Evolutionary conservation across 1,139 yeast species (phyloP).

Genomic region (Lodderomyces orthopsilosis): DNA sequence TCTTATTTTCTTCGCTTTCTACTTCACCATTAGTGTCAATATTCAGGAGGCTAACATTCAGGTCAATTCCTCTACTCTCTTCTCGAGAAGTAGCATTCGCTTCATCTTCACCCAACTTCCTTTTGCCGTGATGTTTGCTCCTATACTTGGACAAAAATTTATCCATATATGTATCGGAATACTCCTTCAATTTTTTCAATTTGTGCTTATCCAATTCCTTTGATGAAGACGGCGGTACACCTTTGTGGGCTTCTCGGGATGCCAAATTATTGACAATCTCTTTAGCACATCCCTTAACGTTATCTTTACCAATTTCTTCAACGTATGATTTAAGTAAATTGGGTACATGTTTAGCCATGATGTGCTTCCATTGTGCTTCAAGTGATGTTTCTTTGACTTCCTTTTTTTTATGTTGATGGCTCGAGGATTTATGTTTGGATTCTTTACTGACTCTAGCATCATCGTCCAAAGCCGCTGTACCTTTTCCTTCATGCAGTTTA

Average conservation of each 20-base stretch:
- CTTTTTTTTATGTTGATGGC: neutral
- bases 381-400: constrained; percentile 5
- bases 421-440: neutral
- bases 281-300: constrained; percentile 72
- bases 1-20: neutral
- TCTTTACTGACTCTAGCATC: neutral
- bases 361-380: constrained; percentile 54
- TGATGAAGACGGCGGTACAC: constrained; percentile 44
- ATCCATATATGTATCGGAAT: constrained; percentile 67
- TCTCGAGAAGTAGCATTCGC: neutral
- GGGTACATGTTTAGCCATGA: constrained; percentile 77
- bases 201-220: constrained; percentile 60
- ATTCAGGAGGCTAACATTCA: too few relatives aligned
- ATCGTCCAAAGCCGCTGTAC: neutral
- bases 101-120: constrained; percentile 6
- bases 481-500: constrained; percentile 4
- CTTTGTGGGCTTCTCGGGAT: constrained; percentile 58
- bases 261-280: constrained; percentile 67
- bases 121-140: constrained; percentile 20
- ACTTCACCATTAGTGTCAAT: neutral
- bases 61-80: constrained; percentile 4
- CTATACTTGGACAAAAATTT: constrained; percentile 59
- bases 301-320: constrained; percentile 65
- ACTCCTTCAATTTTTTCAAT: constrained; percentile 64
- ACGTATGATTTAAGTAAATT: constrained; percentile 70